Evolutionary conservation across 305 asterid genomes (phyloP).

Genomic region (Rubia balearica): DNA sequence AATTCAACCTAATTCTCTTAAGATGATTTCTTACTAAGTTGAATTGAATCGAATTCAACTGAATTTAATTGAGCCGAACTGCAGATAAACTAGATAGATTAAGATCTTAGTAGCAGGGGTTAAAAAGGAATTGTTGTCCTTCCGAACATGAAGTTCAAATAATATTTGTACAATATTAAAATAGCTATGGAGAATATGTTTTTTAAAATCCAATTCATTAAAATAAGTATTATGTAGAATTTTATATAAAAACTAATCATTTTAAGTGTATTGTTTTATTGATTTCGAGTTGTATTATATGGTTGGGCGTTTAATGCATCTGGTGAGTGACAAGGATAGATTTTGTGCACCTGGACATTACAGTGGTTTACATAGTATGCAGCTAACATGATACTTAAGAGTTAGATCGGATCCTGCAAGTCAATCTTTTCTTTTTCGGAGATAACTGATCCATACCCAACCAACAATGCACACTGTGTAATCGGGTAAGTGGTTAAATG

Average conservation of each 20-base stretch:
- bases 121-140: background rate
- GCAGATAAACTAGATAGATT: too few species aligned
- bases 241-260: background rate
- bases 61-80: too few species aligned
- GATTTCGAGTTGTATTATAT: background rate
- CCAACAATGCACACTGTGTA: too few species aligned
- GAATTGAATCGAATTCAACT: too few species aligned
- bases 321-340: background rate
- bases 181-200: too few species aligned
- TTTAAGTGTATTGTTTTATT: background rate
- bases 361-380: too few species aligned
- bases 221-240: background rate
- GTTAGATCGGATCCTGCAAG: too few species aligned
- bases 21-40: too few species aligned
- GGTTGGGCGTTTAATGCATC: slow-evolving; percentile 20
- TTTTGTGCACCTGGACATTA: background rate
- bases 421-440: too few species aligned
- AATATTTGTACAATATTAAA: background rate
- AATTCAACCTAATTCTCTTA: background rate
- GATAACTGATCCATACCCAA: too few species aligned
- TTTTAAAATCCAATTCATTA: background rate
- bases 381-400: too few species aligned
- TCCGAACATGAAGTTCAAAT: background rate
- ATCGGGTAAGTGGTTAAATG: too few species aligned
- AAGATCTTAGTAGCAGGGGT: background rate